Evolutionary conservation across 139 green algal species (phyloP).

Genomic region (Edaphochlamys debaryana): DNA sequence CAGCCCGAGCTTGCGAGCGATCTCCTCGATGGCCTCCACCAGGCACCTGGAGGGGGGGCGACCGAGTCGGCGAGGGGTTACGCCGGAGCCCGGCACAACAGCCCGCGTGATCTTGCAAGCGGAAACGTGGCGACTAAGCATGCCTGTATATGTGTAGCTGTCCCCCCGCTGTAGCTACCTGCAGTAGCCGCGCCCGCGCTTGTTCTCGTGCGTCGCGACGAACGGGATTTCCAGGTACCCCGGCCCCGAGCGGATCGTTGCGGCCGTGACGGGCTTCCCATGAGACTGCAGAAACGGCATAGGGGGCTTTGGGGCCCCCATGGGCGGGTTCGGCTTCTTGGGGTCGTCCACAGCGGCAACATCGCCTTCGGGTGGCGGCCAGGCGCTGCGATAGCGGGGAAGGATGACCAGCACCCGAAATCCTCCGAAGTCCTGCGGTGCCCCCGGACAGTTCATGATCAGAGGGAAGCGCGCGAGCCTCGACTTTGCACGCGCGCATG

Average conservation of each 20-base stretch:
- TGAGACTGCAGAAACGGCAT: slow-evolving; percentile 72
- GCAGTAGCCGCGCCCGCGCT: slow-evolving; percentile 81
- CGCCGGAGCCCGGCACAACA: too few relatives aligned
- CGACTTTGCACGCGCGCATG: too few relatives aligned
- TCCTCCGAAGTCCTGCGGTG: slow-evolving; percentile 90
- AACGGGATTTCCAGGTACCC: slow-evolving; percentile 92
- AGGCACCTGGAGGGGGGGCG: slow-evolving; percentile 67
- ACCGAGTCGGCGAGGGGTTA: neutral
- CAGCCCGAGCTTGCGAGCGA: slow-evolving; percentile 65
- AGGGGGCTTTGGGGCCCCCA: slow-evolving; percentile 69
- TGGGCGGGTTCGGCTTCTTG: slow-evolving; percentile 21
- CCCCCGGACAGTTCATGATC: too few relatives aligned
- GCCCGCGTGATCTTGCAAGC: too few relatives aligned
- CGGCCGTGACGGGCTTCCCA: slow-evolving; percentile 83
- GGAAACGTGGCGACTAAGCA: too few relatives aligned
- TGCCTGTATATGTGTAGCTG: too few relatives aligned
- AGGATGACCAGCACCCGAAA: slow-evolving; percentile 86
- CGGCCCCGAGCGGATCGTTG: slow-evolving; percentile 84
- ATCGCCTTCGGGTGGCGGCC: slow-evolving; percentile 69
- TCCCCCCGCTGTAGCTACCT: slow-evolving; percentile 37
- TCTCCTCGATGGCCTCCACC: slow-evolving; percentile 87
- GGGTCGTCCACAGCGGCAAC: slow-evolving; percentile 44
- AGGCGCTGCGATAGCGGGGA: slow-evolving; percentile 77
- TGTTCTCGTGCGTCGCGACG: slow-evolving; percentile 84
- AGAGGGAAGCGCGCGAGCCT: too few relatives aligned